Evolutionary conservation across 306 rosid genomes (phyloP), one percentile per base, ranked within the genome.

Genomic region (Dalbergia cochinchinensis): DNA sequence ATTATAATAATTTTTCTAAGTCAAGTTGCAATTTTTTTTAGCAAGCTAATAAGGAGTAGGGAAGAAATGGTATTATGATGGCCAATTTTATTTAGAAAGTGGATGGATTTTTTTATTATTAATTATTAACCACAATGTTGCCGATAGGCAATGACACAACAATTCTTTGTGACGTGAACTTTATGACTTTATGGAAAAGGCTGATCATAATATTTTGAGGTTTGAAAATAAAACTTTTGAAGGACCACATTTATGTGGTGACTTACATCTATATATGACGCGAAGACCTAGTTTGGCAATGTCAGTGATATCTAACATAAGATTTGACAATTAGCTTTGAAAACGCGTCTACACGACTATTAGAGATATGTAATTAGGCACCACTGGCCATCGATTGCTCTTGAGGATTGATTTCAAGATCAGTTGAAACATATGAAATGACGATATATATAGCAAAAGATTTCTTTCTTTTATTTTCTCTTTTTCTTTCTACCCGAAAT

Each of bases 161-260:
- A 73, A 11, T 80, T 65, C 69, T 73, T 65, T 55, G 69, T 31
- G 79, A 78, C 62, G 44, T 72, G 65, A 71, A 55, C 58, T 83
- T 71, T 39, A 65, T 67, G 80, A 67, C 77, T 78, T 65, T 66
- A 8, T 65, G 62, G n/a, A 65, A 79, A 84, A 80, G 81, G 80
- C 2, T 61, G 48, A 83, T 59, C 78, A 74, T 73, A 68, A 65
- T 75, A 74, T 82, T 82, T 82, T 77, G 83, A 66, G 74, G 71
- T 75, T 86, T 74, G 59, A 61, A 86, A 80, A 16, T 42, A 33
- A 53, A 71, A 77, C 55, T 72, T 44, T 45, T 11, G 11, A 76
- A 83, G 71, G 80, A 78, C 86, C 80, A 74, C 83, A 57, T 0
- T 80, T 48, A 4, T 19, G 64, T 50, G 57, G 58, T 53, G 34